A percentile compares a stretch with the other conserved stretches of the same genome.
phyloP scores from a whole-genome alignment of 2,329 filamentous ascomycete genomes.

The Didymella sp. region DNA sequence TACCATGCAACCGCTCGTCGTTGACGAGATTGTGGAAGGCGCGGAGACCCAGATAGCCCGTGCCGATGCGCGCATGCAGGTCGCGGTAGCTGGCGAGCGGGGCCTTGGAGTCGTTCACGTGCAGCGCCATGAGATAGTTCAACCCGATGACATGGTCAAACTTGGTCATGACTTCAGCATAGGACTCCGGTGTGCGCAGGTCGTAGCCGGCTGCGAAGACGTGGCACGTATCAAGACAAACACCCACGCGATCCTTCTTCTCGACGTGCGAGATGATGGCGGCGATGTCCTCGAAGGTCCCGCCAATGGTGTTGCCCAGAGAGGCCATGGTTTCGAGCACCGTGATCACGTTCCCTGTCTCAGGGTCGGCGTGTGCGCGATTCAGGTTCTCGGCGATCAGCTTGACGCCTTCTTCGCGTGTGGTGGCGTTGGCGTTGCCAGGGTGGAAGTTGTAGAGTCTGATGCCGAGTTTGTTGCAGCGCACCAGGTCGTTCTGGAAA shows the following conservation, averaged over 20 bases:
- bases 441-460: slow-evolving; percentile 98
- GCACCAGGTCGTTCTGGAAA: slow-evolving; percentile 85
- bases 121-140: slow-evolving; percentile 81
- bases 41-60: slow-evolving; percentile 86
- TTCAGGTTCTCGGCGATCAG: slow-evolving; percentile 86
- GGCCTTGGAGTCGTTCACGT: slow-evolving; percentile 95
- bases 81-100: slow-evolving; percentile 83
- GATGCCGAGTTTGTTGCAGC: slow-evolving; percentile 87
- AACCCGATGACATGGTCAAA: slow-evolving; percentile 82
- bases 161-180: slow-evolving; percentile 72
- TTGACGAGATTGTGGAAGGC: slow-evolving; percentile 95
- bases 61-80: slow-evolving; percentile 94
- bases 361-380: slow-evolving; percentile 72
- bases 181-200: slow-evolving; percentile 75
- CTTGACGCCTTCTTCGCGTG: slow-evolving; percentile 71
- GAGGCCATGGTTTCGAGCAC: slow-evolving; percentile 97
- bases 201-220: slow-evolving; percentile 95
- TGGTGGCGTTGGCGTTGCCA: slow-evolving; percentile 74
- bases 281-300: slow-evolving; percentile 82
- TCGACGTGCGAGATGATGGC: slow-evolving; percentile 82
- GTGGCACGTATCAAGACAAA: slow-evolving; percentile 97
- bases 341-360: slow-evolving; percentile 75
- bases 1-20: slow-evolving; percentile 72
- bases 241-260: slow-evolving; percentile 83
- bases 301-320: slow-evolving; percentile 81